phyloP scores from a whole-genome alignment of 2,329 filamentous ascomycete species.

The Corinectria fuckeliana region DNA sequence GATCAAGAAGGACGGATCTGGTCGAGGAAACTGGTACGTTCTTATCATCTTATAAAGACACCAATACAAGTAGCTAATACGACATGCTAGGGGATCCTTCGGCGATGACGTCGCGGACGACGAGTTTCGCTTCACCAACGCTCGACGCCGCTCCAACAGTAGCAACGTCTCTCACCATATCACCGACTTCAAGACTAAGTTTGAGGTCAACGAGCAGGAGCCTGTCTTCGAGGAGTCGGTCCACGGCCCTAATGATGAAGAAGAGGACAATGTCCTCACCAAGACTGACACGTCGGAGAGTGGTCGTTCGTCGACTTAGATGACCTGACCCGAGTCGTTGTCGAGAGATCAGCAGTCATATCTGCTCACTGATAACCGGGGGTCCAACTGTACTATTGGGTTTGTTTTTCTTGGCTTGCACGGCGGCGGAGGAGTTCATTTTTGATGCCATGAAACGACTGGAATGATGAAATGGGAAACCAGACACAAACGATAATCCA shows the following conservation, averaged over 20 bases:
- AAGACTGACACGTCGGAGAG: constrained; percentile 67
- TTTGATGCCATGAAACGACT: constrained; percentile 37
- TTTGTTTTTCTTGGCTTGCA: constrained; percentile 17
- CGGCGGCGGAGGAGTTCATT: constrained; percentile 19
- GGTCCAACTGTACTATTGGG: constrained; percentile 32
- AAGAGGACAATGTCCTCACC: constrained; percentile 60
- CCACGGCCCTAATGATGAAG: constrained; percentile 69
- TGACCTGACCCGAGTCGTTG: constrained; percentile 40
- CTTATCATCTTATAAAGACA: background rate
- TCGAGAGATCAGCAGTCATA: constrained; percentile 31
- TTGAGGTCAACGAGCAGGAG: constrained; percentile 87
- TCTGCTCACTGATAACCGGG: constrained; percentile 21
- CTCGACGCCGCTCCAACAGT: constrained; percentile 92
- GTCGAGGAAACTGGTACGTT: constrained; percentile 91
- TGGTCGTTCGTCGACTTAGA: constrained; percentile 60
- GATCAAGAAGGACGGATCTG: constrained; percentile 94
- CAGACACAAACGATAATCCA: constrained; percentile 24
- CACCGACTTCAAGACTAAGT: constrained; percentile 93
- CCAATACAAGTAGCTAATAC: constrained; percentile 25
- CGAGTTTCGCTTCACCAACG: constrained; percentile 81
- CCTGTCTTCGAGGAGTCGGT: constrained; percentile 90
- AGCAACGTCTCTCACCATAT: constrained; percentile 74
- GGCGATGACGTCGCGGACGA: constrained; percentile 87
- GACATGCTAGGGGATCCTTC: constrained; percentile 71
- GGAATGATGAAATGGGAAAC: constrained; percentile 32